Evolutionary conservation across 148 eudicot genomes (phyloP), one percentile per base, ranked within the genome.

Genomic region (Camellia granthamiana): DNA sequence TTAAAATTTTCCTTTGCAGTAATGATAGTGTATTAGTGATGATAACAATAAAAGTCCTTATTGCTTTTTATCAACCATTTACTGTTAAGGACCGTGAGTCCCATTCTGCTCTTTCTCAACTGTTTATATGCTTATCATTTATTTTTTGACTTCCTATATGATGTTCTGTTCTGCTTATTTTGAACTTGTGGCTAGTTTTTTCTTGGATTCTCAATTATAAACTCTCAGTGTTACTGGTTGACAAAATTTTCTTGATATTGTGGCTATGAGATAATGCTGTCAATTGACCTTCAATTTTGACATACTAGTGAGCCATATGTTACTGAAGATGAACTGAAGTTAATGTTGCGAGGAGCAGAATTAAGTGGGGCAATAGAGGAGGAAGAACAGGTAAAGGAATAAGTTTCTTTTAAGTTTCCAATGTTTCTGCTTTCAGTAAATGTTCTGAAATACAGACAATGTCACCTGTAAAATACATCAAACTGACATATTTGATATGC

Each of bases 261-360:
- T 70, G 3, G 56, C 42, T 72, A 49, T 21, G 7, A 51, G 44
- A 49, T 62, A 58, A 61, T 59, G 43, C 41, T 59, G 69, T 61
- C 76, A 67, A 49, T 72, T 82, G 41, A 74, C 51, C 74, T 66
- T 78, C 78, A 56, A 41, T 69, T 87, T 80, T 80, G 68, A 49
- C 84, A 63, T 81, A 55, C 70, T 72, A 96, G 99, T 85, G 98
- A 93, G 82, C 99, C 97, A 69, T 92, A 91, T 84, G 99, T 96
- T 74, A 93, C 99, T 72, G 99, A 96, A 83, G 99, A 96, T 78
- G 99, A 96, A 86, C 81, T 96, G 82, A 96, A 93, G 88, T 80
- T 96, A 88, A 96, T 96, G 99, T 84, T 96, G 76, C 91, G 99
- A 71, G 99, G 97, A 84, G 99, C 99, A 41, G 99, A 96, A 82